Conservation (phyloP, 208 protist species). For the Wallacemonas collosoma region DNA sequence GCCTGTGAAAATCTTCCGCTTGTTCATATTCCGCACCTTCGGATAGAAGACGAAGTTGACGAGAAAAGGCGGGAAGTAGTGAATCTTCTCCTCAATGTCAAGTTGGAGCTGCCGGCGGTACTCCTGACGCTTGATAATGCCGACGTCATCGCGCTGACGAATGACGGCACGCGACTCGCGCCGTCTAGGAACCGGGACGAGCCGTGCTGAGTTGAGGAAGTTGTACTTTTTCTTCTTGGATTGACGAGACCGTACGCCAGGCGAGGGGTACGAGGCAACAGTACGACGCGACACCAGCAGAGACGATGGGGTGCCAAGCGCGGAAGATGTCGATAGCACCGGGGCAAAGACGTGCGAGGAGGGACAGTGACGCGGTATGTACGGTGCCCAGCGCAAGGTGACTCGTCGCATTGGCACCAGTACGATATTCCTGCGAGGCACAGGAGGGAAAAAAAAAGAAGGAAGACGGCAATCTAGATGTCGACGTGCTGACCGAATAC, state of each 20-base stretch:
- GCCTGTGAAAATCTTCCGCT: slow-evolving; percentile 34
- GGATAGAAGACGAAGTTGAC: slow-evolving; percentile 73
- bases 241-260: slow-evolving; percentile 9
- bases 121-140: slow-evolving; percentile 24
- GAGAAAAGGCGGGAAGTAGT: slow-evolving; percentile 60
- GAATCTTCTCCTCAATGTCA: slow-evolving; percentile 62
- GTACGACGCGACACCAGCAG: slow-evolving; percentile 19
- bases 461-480: no score
- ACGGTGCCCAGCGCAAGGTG: no score
- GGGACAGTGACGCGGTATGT: no score
- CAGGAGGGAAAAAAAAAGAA: no score
- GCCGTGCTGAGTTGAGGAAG: slow-evolving; percentile 67
- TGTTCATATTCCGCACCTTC: slow-evolving; percentile 11
- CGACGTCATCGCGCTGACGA: slow-evolving; percentile 56
- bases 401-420: no score
- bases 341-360: no score
- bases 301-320: background rate
- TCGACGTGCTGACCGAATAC: no score
- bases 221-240: slow-evolving; percentile 71
- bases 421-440: no score
- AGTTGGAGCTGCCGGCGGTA: slow-evolving; percentile 48
- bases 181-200: slow-evolving; percentile 33
- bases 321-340: no score
- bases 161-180: slow-evolving; percentile 18
- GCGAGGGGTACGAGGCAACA: slow-evolving; percentile 53